Evolutionary conservation across 2,329 filamentous ascomycete genomes (phyloP).

Genomic region (Periconia digitata): DNA sequence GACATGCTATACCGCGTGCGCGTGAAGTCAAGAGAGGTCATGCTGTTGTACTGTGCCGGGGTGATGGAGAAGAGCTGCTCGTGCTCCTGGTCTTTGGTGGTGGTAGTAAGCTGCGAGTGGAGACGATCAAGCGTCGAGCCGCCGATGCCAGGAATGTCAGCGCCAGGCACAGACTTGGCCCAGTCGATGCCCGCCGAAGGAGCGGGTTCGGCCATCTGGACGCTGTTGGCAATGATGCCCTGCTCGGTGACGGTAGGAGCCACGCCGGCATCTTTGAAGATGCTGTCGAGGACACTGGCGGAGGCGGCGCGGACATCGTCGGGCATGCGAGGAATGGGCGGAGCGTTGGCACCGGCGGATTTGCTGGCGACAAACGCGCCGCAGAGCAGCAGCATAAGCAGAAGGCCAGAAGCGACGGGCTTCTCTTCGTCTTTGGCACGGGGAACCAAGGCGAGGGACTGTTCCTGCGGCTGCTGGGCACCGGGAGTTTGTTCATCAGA

Average conservation of each 20-base stretch:
- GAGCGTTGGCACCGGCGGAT: conserved; percentile 67
- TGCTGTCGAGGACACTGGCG: conserved; percentile 74
- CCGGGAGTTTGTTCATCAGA: conserved; percentile 53
- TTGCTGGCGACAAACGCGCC: conserved; percentile 95
- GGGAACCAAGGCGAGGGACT: conserved; percentile 44
- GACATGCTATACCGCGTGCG: conserved; percentile 51
- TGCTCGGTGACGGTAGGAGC: conserved; percentile 40
- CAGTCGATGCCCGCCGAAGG: conserved; percentile 40
- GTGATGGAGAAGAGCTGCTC: conserved; percentile 88
- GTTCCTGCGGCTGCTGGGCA: conserved; percentile 22
- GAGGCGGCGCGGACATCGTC: conserved; percentile 80
- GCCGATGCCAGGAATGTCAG: conserved; percentile 40
- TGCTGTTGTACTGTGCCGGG: conserved; percentile 82
- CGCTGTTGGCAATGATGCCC: conserved; percentile 56
- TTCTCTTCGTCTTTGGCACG: conserved; percentile 52
- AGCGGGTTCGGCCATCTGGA: conserved; percentile 42
- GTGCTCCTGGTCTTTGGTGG: conserved; percentile 81
- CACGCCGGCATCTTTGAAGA: conserved; percentile 78
- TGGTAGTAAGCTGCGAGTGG: conserved; percentile 53
- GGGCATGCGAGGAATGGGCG: conserved; percentile 74
- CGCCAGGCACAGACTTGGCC: conserved; percentile 34
- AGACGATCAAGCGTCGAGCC: conserved; percentile 41
- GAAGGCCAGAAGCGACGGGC: conserved; percentile 75
- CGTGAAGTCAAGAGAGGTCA: conserved; percentile 74
- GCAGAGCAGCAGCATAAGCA: conserved; percentile 95